Evolutionary conservation across 2,329 filamentous ascomycete genomes (phyloP), one percentile per base, ranked within the genome.

Genomic region (Phaeosphaeria sp.): DNA sequence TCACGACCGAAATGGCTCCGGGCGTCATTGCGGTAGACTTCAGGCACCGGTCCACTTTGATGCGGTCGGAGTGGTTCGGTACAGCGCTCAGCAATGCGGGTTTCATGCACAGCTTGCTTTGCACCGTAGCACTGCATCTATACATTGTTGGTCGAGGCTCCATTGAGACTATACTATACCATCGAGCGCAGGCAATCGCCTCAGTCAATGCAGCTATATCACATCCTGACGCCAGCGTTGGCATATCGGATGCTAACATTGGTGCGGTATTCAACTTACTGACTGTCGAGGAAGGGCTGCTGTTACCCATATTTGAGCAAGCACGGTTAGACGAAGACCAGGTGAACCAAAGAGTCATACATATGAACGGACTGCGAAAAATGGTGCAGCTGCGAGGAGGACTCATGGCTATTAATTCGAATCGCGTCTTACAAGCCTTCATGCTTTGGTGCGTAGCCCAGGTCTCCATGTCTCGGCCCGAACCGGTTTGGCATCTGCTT

Each of bases 21-120:
- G 68, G 66, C 40, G 72, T 71, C 25, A 77, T 77, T 46, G 72
- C 74, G n/a, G 68, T 77, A 48, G 75, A 77, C 48, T 60, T 77
- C 54, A 71, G 71, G 27, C 64, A 70, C 49, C 69, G 69, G 24
- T 77, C 74, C 2, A 67, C 71, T 24, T 53, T 76, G 50, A 76
- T 77, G 69, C 71, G 64, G 39, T 73, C 71, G 39, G 69, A 75
- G 22, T 78, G 75, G 74, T 75, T 76, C 53, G 69, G 72, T 46
- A 75, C 69, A 18, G 75, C 75, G 9, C 63, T 75, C 44, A 63
- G 61, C 42, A 74, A 76, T 57, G 36, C 56, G 46, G 74, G 71
- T n/a, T 78, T 78, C 55, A 77, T 78, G 74, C 73, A 78, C 48
- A 76, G 74, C 60, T 61, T 78, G 60, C 70, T 78, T 6, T 72